These are phyloP conservation scores for Heritiera littoralis DNA, from an alignment of 345 rosid species.

Conservation along the genomic window DNA sequence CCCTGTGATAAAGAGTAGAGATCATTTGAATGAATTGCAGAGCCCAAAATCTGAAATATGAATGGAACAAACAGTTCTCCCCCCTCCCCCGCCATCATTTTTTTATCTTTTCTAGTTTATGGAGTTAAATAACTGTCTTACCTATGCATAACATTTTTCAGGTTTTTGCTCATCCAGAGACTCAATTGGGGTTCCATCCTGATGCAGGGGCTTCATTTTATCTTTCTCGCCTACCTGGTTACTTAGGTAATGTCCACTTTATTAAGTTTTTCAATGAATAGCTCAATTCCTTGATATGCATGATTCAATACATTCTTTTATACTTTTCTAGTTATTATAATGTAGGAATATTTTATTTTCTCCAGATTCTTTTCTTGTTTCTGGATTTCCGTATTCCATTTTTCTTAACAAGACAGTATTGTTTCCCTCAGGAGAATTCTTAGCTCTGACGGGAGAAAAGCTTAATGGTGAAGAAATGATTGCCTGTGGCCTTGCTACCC, in stretches of 20 bases:
- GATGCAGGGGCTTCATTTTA: slow-evolving; percentile 92
- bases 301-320: not conserved
- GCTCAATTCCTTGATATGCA: not conserved
- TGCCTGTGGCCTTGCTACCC: slow-evolving; percentile 94
- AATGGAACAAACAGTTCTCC: not conserved
- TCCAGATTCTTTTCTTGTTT: not conserved
- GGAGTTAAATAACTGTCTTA: not conserved
- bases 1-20: not conserved
- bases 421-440: slow-evolving; percentile 70
- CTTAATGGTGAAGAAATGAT: slow-evolving; percentile 89
- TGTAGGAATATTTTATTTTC: not conserved
- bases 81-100: not conserved
- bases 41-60: not conserved
- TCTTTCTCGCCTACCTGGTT: slow-evolving; percentile 87
- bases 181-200: slow-evolving; percentile 84
- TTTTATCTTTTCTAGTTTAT: slow-evolving; percentile 1
- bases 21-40: not conserved
- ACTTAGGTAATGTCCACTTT: slow-evolving; percentile 51
- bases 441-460: slow-evolving; percentile 89
- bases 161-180: slow-evolving; percentile 79
- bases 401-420: not conserved
- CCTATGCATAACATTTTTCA: slow-evolving; percentile 29
- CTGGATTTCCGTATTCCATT: not conserved
- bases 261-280: slow-evolving; percentile 9
- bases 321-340: slow-evolving; percentile 15